Base-by-base conservation (phyloP, 75 land plant species). In the Pseudotsuga menziesii region DNA sequence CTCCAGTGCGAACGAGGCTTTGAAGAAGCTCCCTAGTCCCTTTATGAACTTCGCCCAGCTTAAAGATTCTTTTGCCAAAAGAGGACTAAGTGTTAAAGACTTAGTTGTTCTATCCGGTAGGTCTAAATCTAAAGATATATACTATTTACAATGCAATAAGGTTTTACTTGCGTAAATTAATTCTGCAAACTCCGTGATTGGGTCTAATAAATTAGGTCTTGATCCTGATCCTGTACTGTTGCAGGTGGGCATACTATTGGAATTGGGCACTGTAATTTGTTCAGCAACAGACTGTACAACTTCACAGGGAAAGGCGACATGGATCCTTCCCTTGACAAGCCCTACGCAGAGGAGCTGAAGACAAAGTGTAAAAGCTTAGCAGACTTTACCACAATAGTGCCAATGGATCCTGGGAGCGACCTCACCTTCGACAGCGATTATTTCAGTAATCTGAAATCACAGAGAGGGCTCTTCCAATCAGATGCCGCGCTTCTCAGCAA, bases 181-280 rank as follows among this genome's bases (percentile, higher is more conserved):
- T n/a, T n/a, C n/a, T n/a, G n/a, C n/a, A n/a, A n/a, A n/a, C n/a
- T n/a, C n/a, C n/a, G n/a, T n/a, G n/a, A n/a, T n/a, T n/a, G n/a
- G n/a, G n/a, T n/a, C n/a, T n/a, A n/a, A n/a, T n/a, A n/a, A n/a
- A n/a, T n/a, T n/a, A n/a, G 32, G 32, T 29, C 32, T 29, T 29
- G 32, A 29, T 29, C 32, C 1, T 29, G n/a, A n/a, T n/a, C n/a
- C n/a, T 29, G 0, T 29, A 29, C 32, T 29, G 32, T 13, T 69
- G 44, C 77, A 85, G 88, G 88, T 0, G 85, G 79, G 3, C 93
- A 89, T 57, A 91, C 93, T 11, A 85, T 89, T 25, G 93, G 91
- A 20, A 57, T 70, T 4, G 86, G 82, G 2, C 90, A 82, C 56
- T 91, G 93, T 75, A 39, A 54, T 2, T 71, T 54, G 0, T 82